Conservation (phyloP, 495 filamentous ascomycete genomes). For the Penicillium diatomitis region DNA sequence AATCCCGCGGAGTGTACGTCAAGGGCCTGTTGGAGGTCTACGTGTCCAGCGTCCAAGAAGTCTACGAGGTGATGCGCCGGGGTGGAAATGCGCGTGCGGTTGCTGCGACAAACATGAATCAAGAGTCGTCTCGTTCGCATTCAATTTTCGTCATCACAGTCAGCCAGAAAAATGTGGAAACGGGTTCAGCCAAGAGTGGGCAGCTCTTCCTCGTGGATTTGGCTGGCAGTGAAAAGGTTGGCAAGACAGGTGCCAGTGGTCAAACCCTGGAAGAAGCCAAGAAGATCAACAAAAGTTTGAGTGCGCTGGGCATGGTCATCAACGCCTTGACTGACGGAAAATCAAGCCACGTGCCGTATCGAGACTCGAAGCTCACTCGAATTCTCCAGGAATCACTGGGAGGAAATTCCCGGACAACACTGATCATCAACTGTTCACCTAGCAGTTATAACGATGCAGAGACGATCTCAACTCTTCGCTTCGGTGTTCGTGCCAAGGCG, state of each 20-base stretch:
- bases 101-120: slow-evolving; percentile 99
- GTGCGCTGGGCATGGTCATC: slow-evolving; percentile 97
- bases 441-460: slow-evolving; percentile 97
- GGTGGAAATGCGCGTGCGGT: slow-evolving; percentile 83
- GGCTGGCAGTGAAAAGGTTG: slow-evolving; percentile 96
- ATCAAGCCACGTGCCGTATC: slow-evolving; percentile 94
- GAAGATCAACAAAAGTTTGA: slow-evolving; percentile 99
- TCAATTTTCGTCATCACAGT: slow-evolving; percentile 98
- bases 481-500: slow-evolving; percentile 93
- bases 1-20: slow-evolving; percentile 91
- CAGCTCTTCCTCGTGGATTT: slow-evolving; percentile 96
- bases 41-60: slow-evolving; percentile 89
- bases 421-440: slow-evolving; percentile 98
- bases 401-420: slow-evolving; percentile 91
- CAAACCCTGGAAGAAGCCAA: slow-evolving; percentile 98
- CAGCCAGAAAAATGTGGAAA: slow-evolving; percentile 96
- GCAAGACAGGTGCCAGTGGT: slow-evolving; percentile 95
- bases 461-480: slow-evolving; percentile 85
- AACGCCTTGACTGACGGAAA: slow-evolving; percentile 95
- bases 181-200: slow-evolving; percentile 91
- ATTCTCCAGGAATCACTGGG: slow-evolving; percentile 94
- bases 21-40: slow-evolving; percentile 94
- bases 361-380: slow-evolving; percentile 95
- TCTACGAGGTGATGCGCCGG: slow-evolving; percentile 93
- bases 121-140: slow-evolving; percentile 95